Evolutionary conservation across 1,139 yeast genomes (phyloP).

Genomic region (Saccharomyces hybrid): DNA sequence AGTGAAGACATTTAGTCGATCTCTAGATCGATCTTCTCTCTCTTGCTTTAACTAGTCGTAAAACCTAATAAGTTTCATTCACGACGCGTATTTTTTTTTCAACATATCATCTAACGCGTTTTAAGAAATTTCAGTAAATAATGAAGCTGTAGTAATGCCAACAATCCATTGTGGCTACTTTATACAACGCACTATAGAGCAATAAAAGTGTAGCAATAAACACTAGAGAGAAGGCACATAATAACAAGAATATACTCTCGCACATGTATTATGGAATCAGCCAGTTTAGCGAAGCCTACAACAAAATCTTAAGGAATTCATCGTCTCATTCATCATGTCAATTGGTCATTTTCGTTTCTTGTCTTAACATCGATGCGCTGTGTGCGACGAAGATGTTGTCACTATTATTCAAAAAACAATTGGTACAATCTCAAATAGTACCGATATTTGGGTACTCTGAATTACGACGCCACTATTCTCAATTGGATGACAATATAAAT

Average conservation of each 20-base stretch:
- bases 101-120: neutral
- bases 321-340: slow-evolving; percentile 86
- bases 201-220: neutral
- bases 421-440: slow-evolving; percentile 78
- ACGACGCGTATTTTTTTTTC: neutral
- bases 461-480: slow-evolving; percentile 51
- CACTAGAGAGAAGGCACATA: neutral
- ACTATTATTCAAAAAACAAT: slow-evolving; percentile 62
- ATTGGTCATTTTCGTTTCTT: slow-evolving; percentile 80
- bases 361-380: slow-evolving; percentile 83
- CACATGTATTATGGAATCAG: slow-evolving; percentile 62
- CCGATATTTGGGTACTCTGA: slow-evolving; percentile 95
- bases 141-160: neutral
- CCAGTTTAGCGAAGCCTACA: slow-evolving; percentile 52
- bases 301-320: slow-evolving; percentile 52
- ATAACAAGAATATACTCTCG: neutral
- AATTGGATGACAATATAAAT: slow-evolving; percentile 66
- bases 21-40: neutral
- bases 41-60: neutral
- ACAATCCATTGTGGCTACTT: neutral
- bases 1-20: neutral
- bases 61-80: neutral
- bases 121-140: neutral
- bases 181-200: neutral
- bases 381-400: slow-evolving; percentile 81